Evolutionary conservation across 352 stramenopile genomes (phyloP), one percentile per base, ranked within the genome.

Genomic region (Globisporangium canariense): DNA sequence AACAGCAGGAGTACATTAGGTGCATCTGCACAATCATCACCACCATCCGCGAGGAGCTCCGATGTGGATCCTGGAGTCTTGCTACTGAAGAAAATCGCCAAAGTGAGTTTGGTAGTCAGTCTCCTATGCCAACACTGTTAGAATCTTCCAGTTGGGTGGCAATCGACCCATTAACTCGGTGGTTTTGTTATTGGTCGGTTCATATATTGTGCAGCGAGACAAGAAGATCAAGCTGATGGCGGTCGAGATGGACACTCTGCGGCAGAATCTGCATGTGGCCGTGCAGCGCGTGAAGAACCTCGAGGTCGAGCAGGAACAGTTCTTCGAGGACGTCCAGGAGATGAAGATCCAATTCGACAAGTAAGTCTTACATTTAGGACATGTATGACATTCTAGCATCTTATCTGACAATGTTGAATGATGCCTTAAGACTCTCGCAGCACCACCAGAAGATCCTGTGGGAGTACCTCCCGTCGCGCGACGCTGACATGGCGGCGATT

Each of bases 261-360:
- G 76, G 13, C 55, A 70, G 0, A 75, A 83, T 30, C 65, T 91
- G 6, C 51, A 75, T 5, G 71, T 79, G 18, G 78, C 77, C 0
- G 62, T 74, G 3, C 63, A 78, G 55, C 91, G 88, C 58, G 90
- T 86, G 36, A 80, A 91, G 59, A 77, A 83, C 46, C 75, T 95
- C 57, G 91, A 95, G 40, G 75, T 90, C n/a, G 85, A 96, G 65
- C 67, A 97, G 75, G 87, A 86, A 52, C 64, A 97, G 77, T 83
- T 96, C 75, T 71, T 90, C 36, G 76, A 90, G 56, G 78, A 92
- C 50, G 75, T 94, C 16, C 71, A 79, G 28, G 79, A 90, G 20
- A 84, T 94, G 71, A 90, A 94, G 66, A 57, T 54, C 4, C 79
- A 92, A 20, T 94, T 80, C 61, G 77, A 91, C 40, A 88, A 86